A percentile compares a stretch with the other conserved stretches of the same genome.
Conservation (phyloP, 148 eudicot genomes). For the Amaranthus palmeri region DNA sequence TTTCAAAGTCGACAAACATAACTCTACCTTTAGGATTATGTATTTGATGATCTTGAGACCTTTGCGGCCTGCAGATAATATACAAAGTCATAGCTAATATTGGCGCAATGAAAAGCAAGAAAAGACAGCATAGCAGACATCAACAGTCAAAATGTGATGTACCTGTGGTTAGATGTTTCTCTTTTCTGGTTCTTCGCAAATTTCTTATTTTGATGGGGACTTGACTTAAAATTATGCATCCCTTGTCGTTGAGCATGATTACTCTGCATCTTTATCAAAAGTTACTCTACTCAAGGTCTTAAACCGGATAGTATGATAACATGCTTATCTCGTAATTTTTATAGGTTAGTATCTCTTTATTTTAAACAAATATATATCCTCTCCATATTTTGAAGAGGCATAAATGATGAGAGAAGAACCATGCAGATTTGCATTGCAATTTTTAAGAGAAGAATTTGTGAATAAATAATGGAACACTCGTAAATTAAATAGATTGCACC, state of each 20-base stretch:
- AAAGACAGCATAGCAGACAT: neutral
- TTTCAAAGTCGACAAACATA: slow-evolving; percentile 15
- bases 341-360: no score
- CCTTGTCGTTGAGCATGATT: slow-evolving; percentile 35
- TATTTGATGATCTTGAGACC: slow-evolving; percentile 26
- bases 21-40: slow-evolving; percentile 39
- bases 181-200: slow-evolving; percentile 29
- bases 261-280: slow-evolving; percentile 32
- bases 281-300: neutral
- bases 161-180: slow-evolving; percentile 52
- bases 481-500: no score
- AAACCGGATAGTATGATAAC: neutral
- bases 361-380: no score
- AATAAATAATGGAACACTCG: no score
- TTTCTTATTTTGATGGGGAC: slow-evolving; percentile 42
- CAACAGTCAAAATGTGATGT: neutral
- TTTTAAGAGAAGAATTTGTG: no score
- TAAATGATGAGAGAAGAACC: no score
- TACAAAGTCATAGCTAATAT: neutral
- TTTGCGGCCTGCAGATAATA: slow-evolving; percentile 35
- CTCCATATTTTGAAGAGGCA: no score
- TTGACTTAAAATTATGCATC: slow-evolving; percentile 22
- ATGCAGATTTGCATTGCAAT: no score
- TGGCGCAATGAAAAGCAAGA: neutral
- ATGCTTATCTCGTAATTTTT: neutral